Evolutionary conservation across 495 filamentous ascomycete genomes (phyloP), one percentile per base, ranked within the genome.

Genomic region (Daldinia caldariorum): DNA sequence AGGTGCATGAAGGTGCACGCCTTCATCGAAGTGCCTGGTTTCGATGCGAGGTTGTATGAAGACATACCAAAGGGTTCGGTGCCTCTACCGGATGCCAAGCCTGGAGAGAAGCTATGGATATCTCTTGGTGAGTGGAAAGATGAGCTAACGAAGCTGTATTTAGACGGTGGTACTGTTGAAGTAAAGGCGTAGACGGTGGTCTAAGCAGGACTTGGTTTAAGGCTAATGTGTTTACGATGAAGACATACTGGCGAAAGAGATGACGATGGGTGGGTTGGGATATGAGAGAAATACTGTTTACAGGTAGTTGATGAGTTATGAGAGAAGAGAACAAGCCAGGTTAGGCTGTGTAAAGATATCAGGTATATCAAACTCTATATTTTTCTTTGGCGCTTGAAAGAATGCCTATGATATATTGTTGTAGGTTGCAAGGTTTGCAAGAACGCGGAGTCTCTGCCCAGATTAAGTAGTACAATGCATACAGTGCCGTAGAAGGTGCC

Each of bases 51-150:
- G 38, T 73, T 56, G 56, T 74, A 9, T 61, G 64, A 64, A 77
- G 77, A 5, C 67, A 69, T 71, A 77, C 82, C 38, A 56, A 73
- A 41, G 74, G 58, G 34, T 10, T 63, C 20, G 14, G 49, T 74
- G 13, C 71, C 68, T 6, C 61, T 76, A 20, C 67, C 71, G 5
- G 65, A 66, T 3, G 32, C 49, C 16, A 60, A 43, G 37, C 60
- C 39, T 1, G 20, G 69, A 54, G 75, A 61, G 3, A 76, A 78
- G 61, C 72, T 76, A 10, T 73, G 76, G 56, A 72, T 83, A 7
- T 38, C 78, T 37, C 49, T 81, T 8, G 76, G 77, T 5, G 76
- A 81, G 51, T 83, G 79, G 81, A 79, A 79, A 53, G 66, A 56
- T 8, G 75, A 69, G 9, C 65, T 81, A 63, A 68, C 53, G 55